Percentiles rank a stretch among this genome's conserved stretches.
Conservation (phyloP, 139 green algal species). For the Dunaliella sp. region DNA sequence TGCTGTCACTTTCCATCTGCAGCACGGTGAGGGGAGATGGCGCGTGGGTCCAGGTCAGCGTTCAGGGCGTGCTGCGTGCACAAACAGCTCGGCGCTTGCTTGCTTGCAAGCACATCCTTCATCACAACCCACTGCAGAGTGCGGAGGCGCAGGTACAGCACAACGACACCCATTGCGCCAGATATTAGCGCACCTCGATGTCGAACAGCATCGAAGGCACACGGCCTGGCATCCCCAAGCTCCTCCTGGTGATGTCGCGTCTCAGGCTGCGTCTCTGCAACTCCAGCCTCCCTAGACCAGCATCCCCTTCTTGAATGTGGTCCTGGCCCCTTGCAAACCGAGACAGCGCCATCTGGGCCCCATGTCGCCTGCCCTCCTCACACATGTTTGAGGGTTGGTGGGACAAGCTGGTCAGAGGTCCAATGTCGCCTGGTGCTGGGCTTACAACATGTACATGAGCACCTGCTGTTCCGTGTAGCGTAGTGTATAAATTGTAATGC, state of each 20-base stretch:
- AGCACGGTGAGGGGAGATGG: neutral
- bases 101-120: neutral
- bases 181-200: constrained; percentile 21
- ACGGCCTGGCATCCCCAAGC: too few relatives aligned
- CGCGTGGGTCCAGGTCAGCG: too few relatives aligned
- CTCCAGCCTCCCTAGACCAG: neutral
- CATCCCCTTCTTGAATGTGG: too few relatives aligned
- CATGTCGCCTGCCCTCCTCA: neutral
- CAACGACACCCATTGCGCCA: neutral
- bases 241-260: neutral
- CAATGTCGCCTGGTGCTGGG: neutral
- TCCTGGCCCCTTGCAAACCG: too few relatives aligned
- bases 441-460: neutral
- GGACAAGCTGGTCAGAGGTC: neutral
- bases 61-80: neutral
- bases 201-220: constrained; percentile 24
- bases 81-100: neutral
- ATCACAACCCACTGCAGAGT: too few relatives aligned
- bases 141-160: too few relatives aligned
- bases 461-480: too few relatives aligned
- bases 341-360: neutral
- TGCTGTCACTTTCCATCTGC: neutral
- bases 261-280: neutral
- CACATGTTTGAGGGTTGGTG: too few relatives aligned
- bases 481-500: too few relatives aligned